These are phyloP conservation scores for Pythium periplocum DNA, from an alignment of 352 stramenopile genomes.

Conservation along the genomic window DNA sequence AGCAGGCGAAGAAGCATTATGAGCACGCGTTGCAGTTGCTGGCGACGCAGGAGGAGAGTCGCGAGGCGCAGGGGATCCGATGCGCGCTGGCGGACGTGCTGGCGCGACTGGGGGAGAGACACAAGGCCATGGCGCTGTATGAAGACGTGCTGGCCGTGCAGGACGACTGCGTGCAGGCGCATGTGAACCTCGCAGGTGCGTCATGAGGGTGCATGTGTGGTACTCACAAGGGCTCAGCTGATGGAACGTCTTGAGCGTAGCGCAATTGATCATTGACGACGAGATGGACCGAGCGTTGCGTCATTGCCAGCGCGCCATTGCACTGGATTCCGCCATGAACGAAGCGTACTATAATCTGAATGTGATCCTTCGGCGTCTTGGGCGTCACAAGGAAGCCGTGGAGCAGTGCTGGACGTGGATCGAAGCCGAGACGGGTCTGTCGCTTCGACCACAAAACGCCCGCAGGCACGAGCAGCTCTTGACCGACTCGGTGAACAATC, in stretches of 20 bases:
- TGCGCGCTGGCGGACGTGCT: conserved; percentile 21
- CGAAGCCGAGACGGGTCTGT: neutral
- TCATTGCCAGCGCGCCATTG: conserved; percentile 32
- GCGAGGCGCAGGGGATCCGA: conserved; percentile 4
- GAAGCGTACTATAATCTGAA: conserved; percentile 67
- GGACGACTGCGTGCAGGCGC: conserved; percentile 27
- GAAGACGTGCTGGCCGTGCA: conserved; percentile 20
- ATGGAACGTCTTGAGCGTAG: conserved; percentile 3
- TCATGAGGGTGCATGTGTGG: neutral
- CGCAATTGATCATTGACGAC: conserved; percentile 31
- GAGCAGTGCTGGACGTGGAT: conserved; percentile 29
- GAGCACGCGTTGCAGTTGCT: neutral
- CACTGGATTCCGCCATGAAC: conserved; percentile 16
- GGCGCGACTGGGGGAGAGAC: conserved; percentile 10
- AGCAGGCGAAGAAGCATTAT: neutral
- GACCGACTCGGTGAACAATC: conserved; percentile 2
- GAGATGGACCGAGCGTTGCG: conserved; percentile 26
- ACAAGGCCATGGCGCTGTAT: conserved; percentile 30
- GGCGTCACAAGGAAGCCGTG: conserved; percentile 39
- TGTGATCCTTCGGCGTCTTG: conserved; percentile 44
- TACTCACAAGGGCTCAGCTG: too few species aligned
- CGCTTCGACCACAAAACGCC: neutral
- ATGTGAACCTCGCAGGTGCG: conserved; percentile 45
- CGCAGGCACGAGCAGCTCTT: neutral
- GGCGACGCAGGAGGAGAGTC: neutral